Conservation (phyloP, 2,329 filamentous ascomycete species). For the Parastagonospora avenae region DNA sequence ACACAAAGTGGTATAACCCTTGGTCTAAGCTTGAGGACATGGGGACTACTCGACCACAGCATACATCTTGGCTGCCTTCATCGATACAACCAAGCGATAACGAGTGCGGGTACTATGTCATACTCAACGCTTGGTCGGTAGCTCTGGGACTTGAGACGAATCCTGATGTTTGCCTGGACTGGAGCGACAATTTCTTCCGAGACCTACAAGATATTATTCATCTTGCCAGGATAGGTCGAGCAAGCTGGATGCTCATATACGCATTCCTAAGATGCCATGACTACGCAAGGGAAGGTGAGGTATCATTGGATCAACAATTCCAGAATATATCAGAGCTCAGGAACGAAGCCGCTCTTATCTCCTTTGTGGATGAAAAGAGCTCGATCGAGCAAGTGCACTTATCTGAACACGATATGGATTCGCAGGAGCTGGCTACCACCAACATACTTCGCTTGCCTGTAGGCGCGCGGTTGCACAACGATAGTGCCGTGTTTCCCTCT, state of each 20-base stretch:
- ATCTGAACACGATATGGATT: not conserved
- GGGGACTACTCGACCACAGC: not conserved
- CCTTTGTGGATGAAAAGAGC: too few species aligned
- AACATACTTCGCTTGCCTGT: not conserved
- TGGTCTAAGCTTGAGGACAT: not conserved
- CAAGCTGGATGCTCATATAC: slow-evolving; percentile 18
- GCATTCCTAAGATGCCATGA: slow-evolving; percentile 16
- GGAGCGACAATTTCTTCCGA: slow-evolving; percentile 8
- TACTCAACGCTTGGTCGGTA: slow-evolving; percentile 26
- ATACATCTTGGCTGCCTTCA: slow-evolving; percentile 5
- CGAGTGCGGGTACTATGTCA: slow-evolving; percentile 19
- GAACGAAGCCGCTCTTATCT: too few species aligned
- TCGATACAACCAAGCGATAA: slow-evolving; percentile 5
- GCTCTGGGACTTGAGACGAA: slow-evolving; percentile 25
- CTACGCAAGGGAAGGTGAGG: slow-evolving; percentile 3
- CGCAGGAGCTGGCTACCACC: not conserved
- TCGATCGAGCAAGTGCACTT: too few species aligned
- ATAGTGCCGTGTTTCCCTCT: not conserved
- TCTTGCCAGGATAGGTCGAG: slow-evolving; percentile 10
- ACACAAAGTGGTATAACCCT: not conserved
- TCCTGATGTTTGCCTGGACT: slow-evolving; percentile 2
- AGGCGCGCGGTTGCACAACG: not conserved
- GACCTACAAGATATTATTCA: slow-evolving; percentile 9
- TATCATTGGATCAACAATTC: slow-evolving; percentile 1
- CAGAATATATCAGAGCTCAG: not conserved